Evolutionary conservation across 768 basidiomycete species (phyloP), one percentile per base, ranked within the genome.

Genomic region (Leccinum imitatum): DNA sequence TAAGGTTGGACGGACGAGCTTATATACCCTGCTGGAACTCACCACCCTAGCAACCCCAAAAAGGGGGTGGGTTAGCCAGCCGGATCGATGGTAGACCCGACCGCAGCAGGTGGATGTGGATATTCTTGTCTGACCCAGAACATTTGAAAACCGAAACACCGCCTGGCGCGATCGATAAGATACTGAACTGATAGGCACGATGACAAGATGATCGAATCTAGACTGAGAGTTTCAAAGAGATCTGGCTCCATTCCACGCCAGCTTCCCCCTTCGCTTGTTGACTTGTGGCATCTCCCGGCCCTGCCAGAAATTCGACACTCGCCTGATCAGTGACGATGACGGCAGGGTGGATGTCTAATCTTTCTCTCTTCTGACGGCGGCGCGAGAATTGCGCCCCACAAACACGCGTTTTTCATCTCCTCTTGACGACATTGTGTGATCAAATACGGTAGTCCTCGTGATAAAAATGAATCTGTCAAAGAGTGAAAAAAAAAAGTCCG

Each of bases 141-240:
- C 59, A 57, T 66, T 62, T 52, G 19, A 23, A 13, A 48, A 48
- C 23, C 23, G 27, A 56, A 41, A 67, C 58, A 59, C 56, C 13
- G 59, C 62, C 48, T 11, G 27, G 6, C 17, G 35, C 17, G 27
- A 67, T 70, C 68, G 65, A 68, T 70, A 64, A 62, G 62, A 52
- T 11, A 15, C 7, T 31, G 27, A 27, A 31, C 30, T 56, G 63
- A 69, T 54, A 70, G 60, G 65, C 50, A 70, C 65, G 41, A 52
- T 30, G 15, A 8, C 53, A 70, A 62, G 37, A 50, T 30, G 15
- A 8, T 52, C 52, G 25, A 50, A 63, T 59, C 37, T 44, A 11
- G 66, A 55, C 31, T 41, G 19, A 23, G 27, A 44, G 19, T 41
- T 41, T 41, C 39, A 41, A 41, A 41, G n/a, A 9, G 31, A 50